phyloP scores from a whole-genome alignment of 441 rosid species.

The Manihot esculenta region DNA sequence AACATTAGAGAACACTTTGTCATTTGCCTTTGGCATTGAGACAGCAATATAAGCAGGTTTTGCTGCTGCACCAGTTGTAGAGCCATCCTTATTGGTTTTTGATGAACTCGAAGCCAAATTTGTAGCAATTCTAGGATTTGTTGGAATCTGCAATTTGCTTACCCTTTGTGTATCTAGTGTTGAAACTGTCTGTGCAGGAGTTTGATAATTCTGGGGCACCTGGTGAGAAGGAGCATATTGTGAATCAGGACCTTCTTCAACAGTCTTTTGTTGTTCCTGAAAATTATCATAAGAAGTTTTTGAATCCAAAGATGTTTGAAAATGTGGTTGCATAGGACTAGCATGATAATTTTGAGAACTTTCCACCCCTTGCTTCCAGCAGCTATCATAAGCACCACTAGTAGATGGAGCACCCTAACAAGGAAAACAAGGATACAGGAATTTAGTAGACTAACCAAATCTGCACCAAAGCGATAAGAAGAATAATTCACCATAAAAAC shows the following conservation, averaged over 20 bases:
- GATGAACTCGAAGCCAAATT: constrained; percentile 68
- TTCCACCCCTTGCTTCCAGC: constrained; percentile 65
- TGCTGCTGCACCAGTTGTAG: constrained; percentile 38
- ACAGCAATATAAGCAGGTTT: constrained; percentile 89
- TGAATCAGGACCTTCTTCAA: constrained; percentile 61
- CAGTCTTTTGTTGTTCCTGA: constrained; percentile 69
- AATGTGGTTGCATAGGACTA: constrained; percentile 56
- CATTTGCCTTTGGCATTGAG: constrained; percentile 64
- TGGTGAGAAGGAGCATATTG: constrained; percentile 64
- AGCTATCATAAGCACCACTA: constrained; percentile 60
- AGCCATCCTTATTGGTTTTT: constrained; percentile 67
- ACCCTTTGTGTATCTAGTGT: constrained; percentile 61
- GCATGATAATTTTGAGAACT: constrained; percentile 62
- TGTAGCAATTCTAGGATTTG: constrained; percentile 97
- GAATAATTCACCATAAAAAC: background rate
- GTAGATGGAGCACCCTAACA: constrained; percentile 63
- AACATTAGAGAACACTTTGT: constrained; percentile 40
- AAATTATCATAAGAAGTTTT: constrained; percentile 61
- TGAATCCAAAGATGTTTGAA: constrained; percentile 61
- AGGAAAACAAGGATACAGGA: constrained; percentile 24
- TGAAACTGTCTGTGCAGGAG: constrained; percentile 50
- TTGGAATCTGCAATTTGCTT: constrained; percentile 87
- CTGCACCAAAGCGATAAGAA: constrained; percentile 1
- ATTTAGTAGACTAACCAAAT: constrained; percentile 18
- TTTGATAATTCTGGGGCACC: constrained; percentile 54